These are phyloP conservation scores for Ichthyophthirius multifiliis DNA, from an alignment of 169 alveolate species.

Conservation along the genomic window DNA sequence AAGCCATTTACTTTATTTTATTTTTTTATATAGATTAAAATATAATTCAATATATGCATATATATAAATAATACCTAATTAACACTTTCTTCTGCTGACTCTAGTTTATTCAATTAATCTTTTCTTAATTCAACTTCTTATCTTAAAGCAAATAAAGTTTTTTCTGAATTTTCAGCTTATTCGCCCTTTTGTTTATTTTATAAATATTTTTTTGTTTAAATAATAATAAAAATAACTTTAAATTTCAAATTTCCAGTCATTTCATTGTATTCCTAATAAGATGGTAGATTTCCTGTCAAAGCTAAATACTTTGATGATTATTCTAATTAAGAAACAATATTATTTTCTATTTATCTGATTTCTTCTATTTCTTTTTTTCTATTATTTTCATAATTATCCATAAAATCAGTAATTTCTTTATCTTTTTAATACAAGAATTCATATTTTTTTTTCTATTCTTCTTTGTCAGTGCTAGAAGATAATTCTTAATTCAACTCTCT, in stretches of 20 bases:
- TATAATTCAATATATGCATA: neutral
- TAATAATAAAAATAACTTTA: slow-evolving; percentile 32
- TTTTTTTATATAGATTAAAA: neutral
- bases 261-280: slow-evolving; percentile 48
- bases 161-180: neutral
- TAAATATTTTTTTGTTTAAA: neutral
- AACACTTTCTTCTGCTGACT: slow-evolving; percentile 51
- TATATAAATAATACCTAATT: neutral
- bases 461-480: slow-evolving; percentile 41
- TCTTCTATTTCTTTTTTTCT: slow-evolving; percentile 57
- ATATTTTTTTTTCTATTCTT: slow-evolving; percentile 64
- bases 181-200: slow-evolving; percentile 10
- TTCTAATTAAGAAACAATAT: slow-evolving; percentile 62
- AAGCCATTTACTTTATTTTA: neutral
- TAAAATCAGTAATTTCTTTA: slow-evolving; percentile 79
- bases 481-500: slow-evolving; percentile 70
- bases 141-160: neutral
- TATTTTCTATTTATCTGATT: slow-evolving; percentile 55
- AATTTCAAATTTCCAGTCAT: slow-evolving; percentile 54
- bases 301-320: slow-evolving; percentile 54
- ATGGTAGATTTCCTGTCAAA: slow-evolving; percentile 58
- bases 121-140: neutral
- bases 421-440: slow-evolving; percentile 77
- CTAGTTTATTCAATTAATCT: slow-evolving; percentile 46
- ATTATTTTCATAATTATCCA: slow-evolving; percentile 69